Evolutionary conservation across 169 alveolate genomes (phyloP).

Genomic region (Plasmodium yoelii): DNA sequence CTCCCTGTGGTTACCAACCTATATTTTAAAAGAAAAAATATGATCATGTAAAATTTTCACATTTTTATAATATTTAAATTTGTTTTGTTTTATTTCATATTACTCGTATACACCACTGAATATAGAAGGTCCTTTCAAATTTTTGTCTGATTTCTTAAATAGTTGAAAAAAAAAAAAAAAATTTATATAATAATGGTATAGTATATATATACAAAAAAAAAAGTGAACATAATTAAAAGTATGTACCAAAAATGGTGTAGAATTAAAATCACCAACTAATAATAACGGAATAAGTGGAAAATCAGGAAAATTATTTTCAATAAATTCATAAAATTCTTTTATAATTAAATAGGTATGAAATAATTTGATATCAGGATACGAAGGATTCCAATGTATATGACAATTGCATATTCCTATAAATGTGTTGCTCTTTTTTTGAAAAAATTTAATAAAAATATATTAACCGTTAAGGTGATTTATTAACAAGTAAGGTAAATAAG

Average conservation of each 20-base stretch:
- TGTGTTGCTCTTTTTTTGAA: neutral
- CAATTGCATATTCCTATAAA: conserved; percentile 41
- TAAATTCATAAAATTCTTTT: conserved; percentile 46
- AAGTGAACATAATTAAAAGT: neutral
- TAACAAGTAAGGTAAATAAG: neutral
- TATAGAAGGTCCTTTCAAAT: neutral
- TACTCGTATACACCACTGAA: conserved; percentile 69
- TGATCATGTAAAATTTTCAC: neutral
- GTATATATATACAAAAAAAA: neutral
- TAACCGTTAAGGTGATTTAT: neutral
- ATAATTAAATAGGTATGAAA: conserved; percentile 36
- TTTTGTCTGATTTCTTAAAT: neutral
- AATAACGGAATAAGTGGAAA: conserved; percentile 36
- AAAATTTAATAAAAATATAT: neutral
- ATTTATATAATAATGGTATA: too few relatives aligned
- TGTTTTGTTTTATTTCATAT: neutral
- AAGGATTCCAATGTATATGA: conserved; percentile 54
- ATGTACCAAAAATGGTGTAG: conserved; percentile 41
- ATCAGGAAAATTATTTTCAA: neutral
- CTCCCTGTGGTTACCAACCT: conserved; percentile 58
- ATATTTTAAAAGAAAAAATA: conserved; percentile 5
- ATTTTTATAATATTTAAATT: neutral
- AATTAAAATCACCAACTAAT: conserved; percentile 60
- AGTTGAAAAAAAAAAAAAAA: neutral
- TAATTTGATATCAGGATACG: conserved; percentile 49